Base-by-base conservation (phyloP, 2,329 filamentous ascomycete genomes). In the Diplodia intermedia region DNA sequence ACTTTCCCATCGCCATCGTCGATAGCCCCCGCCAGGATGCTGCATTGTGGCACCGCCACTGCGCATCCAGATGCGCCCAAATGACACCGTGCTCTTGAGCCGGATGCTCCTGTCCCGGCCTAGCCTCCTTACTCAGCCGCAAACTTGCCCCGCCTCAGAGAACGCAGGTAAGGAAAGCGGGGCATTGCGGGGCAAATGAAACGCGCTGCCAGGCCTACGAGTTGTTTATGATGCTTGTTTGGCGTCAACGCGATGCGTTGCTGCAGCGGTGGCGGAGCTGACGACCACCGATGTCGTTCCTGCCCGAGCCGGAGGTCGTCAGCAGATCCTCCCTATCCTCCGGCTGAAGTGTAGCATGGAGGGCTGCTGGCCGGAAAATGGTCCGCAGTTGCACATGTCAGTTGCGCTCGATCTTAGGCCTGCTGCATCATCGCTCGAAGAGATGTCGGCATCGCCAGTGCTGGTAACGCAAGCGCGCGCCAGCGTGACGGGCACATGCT, bases 1-100 rank as follows among this genome's bases (percentile, higher is more conserved):
- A 52, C n/a, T 52, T 63, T 63, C 60, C 60, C 60, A 63, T 63
- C n/a, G 43, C 60, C 60, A 63, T 63, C 60, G 60, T 63, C 60
- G 60, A 63, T 63, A 36, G 60, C 47, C 47, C 60, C 52, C 38
- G 29, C 60, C 15, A 29, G n/a, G 31, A 52, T 52, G 26, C 60
- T 38, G 47, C 60, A 8, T 49, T 63, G 57, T 55, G 62, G 52
- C 62, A 65, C 60, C 29, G n/a, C 29, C 43, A 31, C 36, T 52
- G 29, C 12, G 12, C 53, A 53, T 65, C 62, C 62, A 65, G 60
- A 52, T 63, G 60, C 60, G 33, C 47, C 62, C 1, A 23, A 65
- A 65, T 65, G 62, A 65, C 62, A 65, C 54, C 40, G 11, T 33
- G 20, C 38, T 36, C 47, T 36, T 33, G 5, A 15, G 49, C 36